phyloP scores from a whole-genome alignment of 2,329 filamentous ascomycete genomes.

The Emergomyces orientalis region DNA sequence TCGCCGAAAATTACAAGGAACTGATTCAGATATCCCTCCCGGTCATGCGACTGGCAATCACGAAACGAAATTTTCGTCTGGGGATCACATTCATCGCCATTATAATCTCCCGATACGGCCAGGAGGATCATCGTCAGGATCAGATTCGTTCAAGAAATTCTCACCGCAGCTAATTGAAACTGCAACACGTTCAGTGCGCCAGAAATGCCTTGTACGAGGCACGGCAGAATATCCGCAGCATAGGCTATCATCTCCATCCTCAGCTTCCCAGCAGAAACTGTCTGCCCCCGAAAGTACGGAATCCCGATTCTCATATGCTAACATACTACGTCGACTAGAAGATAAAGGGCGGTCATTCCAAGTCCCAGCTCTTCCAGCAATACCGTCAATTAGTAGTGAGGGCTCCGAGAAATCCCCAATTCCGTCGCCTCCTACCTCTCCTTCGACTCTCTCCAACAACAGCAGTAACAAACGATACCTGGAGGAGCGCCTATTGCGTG shows the following conservation, averaged over 20 bases:
- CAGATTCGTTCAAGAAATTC: constrained; percentile 44
- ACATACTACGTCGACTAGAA: constrained; percentile 31
- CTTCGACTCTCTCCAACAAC: constrained; percentile 18
- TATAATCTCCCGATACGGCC: neutral
- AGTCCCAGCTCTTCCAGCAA: constrained; percentile 52
- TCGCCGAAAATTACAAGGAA: constrained; percentile 11
- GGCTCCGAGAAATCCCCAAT: constrained; percentile 27
- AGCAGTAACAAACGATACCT: constrained; percentile 11
- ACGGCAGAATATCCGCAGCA: constrained; percentile 58
- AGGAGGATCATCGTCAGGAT: neutral
- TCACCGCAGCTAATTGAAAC: constrained; percentile 75
- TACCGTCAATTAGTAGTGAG: constrained; percentile 52
- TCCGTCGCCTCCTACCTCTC: constrained; percentile 20
- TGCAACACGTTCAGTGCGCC: constrained; percentile 59
- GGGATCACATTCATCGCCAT: constrained; percentile 6
- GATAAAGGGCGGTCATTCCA: constrained; percentile 47
- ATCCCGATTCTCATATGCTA: constrained; percentile 39
- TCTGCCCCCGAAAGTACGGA: constrained; percentile 31
- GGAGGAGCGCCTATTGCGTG: constrained; percentile 23
- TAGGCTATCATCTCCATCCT: constrained; percentile 30
- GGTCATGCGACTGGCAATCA: neutral
- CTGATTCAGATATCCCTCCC: neutral
- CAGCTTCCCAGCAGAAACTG: constrained; percentile 3
- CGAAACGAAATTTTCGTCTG: constrained; percentile 10
- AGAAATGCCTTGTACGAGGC: constrained; percentile 54